Evolutionary conservation across 225 moss, liverwort and hornwort genomes (phyloP).

Genomic region (Neckera pumila): DNA sequence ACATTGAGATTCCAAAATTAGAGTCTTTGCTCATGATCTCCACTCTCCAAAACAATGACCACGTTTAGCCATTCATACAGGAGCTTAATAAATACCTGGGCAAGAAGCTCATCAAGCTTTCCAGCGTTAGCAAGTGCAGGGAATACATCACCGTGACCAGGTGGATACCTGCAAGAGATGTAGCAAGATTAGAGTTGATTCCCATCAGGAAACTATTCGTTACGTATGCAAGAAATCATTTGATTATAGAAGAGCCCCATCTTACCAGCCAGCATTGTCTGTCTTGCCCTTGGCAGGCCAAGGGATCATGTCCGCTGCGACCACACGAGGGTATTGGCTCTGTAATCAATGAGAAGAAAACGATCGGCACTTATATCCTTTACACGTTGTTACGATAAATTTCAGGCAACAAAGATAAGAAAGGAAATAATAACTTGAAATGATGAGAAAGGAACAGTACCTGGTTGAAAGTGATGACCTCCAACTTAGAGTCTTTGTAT

Average conservation of each 20-base stretch:
- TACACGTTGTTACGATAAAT: not conserved
- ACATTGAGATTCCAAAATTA: not conserved
- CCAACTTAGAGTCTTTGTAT: slow-evolving; percentile 70
- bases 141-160: slow-evolving; percentile 99
- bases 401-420: not conserved
- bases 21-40: not conserved
- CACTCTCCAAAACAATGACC: slow-evolving; percentile 37
- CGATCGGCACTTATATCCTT: not conserved
- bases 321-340: slow-evolving; percentile 93
- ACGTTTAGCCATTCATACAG: not conserved
- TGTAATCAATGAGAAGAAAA: slow-evolving; percentile 12
- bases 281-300: slow-evolving; percentile 97
- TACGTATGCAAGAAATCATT: not conserved
- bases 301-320: slow-evolving; percentile 63
- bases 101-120: slow-evolving; percentile 76
- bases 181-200: not conserved
- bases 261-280: slow-evolving; percentile 91
- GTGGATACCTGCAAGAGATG: slow-evolving; percentile 68
- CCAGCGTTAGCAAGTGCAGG: slow-evolving; percentile 76
- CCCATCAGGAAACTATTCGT: not conserved
- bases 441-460: slow-evolving; percentile 5
- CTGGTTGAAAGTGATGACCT: slow-evolving; percentile 90
- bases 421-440: not conserved
- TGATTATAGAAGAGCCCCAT: not conserved
- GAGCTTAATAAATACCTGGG: slow-evolving; percentile 33